Conservation (phyloP, 2,329 filamentous ascomycete genomes). For the Talaromyces sp. region DNA sequence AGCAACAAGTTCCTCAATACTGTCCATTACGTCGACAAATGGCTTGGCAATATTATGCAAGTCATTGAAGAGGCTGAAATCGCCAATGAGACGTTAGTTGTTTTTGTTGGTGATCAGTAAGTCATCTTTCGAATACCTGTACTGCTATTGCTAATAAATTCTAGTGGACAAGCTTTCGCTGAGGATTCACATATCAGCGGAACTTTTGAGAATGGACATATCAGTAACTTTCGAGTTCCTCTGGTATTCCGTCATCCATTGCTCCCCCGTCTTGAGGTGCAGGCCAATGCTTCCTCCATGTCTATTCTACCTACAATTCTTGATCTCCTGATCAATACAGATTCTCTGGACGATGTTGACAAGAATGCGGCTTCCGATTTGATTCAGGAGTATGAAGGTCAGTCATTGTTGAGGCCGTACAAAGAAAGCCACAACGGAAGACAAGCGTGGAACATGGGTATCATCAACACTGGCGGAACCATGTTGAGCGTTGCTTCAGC, state of each 20-base stretch:
- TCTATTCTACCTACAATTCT: slow-evolving; percentile 47
- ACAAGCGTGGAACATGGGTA: slow-evolving; percentile 32
- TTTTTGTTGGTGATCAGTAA: slow-evolving; percentile 44
- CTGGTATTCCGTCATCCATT: slow-evolving; percentile 45
- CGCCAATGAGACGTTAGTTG: slow-evolving; percentile 45
- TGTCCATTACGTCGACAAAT: slow-evolving; percentile 39
- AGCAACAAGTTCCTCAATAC: slow-evolving; percentile 44
- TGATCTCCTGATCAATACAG: slow-evolving; percentile 42
- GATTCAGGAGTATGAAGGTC: slow-evolving; percentile 46
- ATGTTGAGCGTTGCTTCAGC: slow-evolving; percentile 66
- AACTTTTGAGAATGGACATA: slow-evolving; percentile 45
- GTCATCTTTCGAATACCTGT: not conserved
- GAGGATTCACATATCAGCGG: slow-evolving; percentile 39
- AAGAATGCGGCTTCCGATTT: slow-evolving; percentile 37
- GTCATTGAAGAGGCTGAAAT: slow-evolving; percentile 43
- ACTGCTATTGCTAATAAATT: not conserved
- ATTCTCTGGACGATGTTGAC: slow-evolving; percentile 36
- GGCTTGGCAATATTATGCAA: slow-evolving; percentile 39
- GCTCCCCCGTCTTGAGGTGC: slow-evolving; percentile 41
- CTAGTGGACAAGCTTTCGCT: slow-evolving; percentile 41
- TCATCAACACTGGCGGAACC: slow-evolving; percentile 36
- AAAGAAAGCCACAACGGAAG: slow-evolving; percentile 32
- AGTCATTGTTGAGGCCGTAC: slow-evolving; percentile 46
- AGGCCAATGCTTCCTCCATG: slow-evolving; percentile 40
- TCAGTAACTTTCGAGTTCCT: slow-evolving; percentile 45